phyloP scores from a whole-genome alignment of 2,329 filamentous ascomycete genomes.

The Colletotrichum tabaci region DNA sequence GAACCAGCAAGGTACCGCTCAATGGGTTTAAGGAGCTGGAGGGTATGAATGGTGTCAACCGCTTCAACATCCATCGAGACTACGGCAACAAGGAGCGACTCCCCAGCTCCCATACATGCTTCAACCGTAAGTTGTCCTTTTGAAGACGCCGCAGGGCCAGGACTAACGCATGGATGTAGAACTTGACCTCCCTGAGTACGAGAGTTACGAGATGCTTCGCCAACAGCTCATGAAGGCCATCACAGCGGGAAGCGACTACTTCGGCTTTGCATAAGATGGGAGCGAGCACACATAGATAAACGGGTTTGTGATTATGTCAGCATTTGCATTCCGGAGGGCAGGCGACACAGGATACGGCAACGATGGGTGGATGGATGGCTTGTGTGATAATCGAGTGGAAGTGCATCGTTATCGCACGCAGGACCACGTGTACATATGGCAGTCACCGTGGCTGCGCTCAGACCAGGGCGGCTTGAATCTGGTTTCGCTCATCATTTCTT shows the following conservation, averaged over 20 bases:
- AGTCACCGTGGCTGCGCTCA: not conserved
- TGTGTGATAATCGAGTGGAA: conserved; percentile 27
- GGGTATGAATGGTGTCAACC: conserved; percentile 98
- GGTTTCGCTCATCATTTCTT: conserved; percentile 1
- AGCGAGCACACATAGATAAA: conserved; percentile 37
- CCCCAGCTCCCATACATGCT: conserved; percentile 97
- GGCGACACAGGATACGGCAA: conserved; percentile 34
- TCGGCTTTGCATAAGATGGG: conserved; percentile 86
- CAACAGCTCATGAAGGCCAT: conserved; percentile 94
- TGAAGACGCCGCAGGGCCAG: not conserved
- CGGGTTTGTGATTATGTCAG: conserved; percentile 29
- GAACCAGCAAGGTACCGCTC: conserved; percentile 96
- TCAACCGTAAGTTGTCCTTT: conserved; percentile 85
- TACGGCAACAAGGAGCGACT: conserved; percentile 97
- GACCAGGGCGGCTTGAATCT: not conserved
- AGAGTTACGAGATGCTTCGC: conserved; percentile 92
- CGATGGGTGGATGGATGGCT: conserved; percentile 16
- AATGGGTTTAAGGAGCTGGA: conserved; percentile 99
- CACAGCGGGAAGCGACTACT: conserved; percentile 97
- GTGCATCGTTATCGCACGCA: conserved; percentile 22
- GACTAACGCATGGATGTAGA: conserved; percentile 67
- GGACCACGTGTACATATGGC: conserved; percentile 35
- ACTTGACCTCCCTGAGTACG: conserved; percentile 98
- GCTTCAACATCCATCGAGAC: conserved; percentile 99
- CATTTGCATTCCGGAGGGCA: conserved; percentile 39